These are phyloP conservation scores for Aureobasidium namibiae DNA, from an alignment of 2,329 filamentous ascomycete genomes.

Conservation along the genomic window DNA sequence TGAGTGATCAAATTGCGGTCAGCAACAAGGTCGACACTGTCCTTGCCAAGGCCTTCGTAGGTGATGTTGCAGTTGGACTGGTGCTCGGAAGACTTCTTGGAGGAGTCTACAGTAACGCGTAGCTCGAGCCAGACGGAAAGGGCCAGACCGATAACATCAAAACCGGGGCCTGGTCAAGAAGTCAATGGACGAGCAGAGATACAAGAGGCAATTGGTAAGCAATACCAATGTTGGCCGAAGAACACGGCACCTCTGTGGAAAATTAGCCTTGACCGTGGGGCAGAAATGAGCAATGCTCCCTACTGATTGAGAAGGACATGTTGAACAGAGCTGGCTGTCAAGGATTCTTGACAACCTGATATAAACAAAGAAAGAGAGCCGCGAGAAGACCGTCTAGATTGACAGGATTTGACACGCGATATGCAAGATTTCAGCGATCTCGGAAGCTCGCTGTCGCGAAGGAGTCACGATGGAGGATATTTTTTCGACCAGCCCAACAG, in stretches of 20 bases:
- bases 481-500: slow-evolving; percentile 1
- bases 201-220: slow-evolving; percentile 2
- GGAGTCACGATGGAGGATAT: slow-evolving; percentile 3
- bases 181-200: slow-evolving; percentile 8
- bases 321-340: neutral
- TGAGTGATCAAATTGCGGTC: slow-evolving; percentile 88
- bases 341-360: neutral
- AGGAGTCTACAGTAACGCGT: slow-evolving; percentile 64
- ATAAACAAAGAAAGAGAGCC: neutral
- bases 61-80: slow-evolving; percentile 82
- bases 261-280: slow-evolving; percentile 3
- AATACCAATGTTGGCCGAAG: slow-evolving; percentile 84
- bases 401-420: slow-evolving; percentile 1
- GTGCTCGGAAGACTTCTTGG: slow-evolving; percentile 42
- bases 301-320: slow-evolving; percentile 14
- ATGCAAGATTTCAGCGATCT: neutral
- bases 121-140: slow-evolving; percentile 91
- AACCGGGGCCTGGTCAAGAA: slow-evolving; percentile 59
- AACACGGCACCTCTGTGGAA: slow-evolving; percentile 63
- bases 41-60: slow-evolving; percentile 76
- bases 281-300: neutral
- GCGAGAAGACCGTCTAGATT: neutral
- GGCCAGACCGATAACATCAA: slow-evolving; percentile 94
- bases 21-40: slow-evolving; percentile 73
- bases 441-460: slow-evolving; percentile 10